phyloP scores from a whole-genome alignment of 2,329 filamentous ascomycete species.

The Helotiales sp. region DNA sequence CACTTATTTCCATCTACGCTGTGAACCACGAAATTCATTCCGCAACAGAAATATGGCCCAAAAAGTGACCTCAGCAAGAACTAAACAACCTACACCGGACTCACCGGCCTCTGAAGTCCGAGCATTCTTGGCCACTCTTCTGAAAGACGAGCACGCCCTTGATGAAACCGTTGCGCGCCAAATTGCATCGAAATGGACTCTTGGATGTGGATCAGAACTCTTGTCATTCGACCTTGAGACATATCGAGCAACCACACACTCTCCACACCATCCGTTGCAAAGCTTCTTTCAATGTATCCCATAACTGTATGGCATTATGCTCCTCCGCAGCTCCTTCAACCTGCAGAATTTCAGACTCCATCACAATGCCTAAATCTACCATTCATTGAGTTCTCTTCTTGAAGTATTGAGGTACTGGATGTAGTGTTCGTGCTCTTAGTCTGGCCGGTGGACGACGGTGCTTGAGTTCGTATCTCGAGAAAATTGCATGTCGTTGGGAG shows the following conservation, averaged over 20 bases:
- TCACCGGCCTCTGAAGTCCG: background rate
- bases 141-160: background rate
- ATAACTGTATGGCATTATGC: no score
- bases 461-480: no score
- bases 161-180: background rate
- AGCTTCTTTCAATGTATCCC: no score
- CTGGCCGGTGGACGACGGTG: no score
- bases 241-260: background rate
- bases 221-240: conserved; percentile 7
- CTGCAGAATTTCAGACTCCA: no score
- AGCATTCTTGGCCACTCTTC: background rate
- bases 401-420: no score
- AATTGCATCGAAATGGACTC: conserved; percentile 7
- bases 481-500: no score
- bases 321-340: no score
- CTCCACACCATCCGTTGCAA: no score
- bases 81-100: background rate
- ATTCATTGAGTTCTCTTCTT: no score
- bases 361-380: no score
- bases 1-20: background rate
- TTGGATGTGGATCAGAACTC: conserved; percentile 3
- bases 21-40: background rate
- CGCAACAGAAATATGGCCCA: background rate
- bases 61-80: background rate
- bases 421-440: no score